A percentile compares a stretch with the other conserved stretches of the same genome.
These are phyloP conservation scores for Aspergillus aculeatus DNA, from an alignment of 2,329 filamentous ascomycete species.

Conservation along the genomic window DNA sequence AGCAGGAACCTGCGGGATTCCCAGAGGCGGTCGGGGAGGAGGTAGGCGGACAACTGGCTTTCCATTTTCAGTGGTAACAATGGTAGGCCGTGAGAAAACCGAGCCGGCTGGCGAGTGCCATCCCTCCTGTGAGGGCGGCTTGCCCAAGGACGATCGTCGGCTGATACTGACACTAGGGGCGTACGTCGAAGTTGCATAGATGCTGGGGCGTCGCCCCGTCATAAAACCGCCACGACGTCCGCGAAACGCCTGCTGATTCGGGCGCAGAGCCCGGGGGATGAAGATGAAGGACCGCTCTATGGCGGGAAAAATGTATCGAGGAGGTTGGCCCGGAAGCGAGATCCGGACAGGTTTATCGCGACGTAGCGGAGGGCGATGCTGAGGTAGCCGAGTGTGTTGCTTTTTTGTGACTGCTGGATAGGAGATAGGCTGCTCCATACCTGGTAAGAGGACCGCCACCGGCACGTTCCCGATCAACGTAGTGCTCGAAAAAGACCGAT, in stretches of 20 bases:
- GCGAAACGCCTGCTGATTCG: conserved; percentile 79
- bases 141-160: conserved; percentile 75
- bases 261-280: conserved; percentile 88
- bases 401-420: conserved; percentile 78
- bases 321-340: conserved; percentile 74
- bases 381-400: conserved; percentile 89
- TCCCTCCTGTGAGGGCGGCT: conserved; percentile 67
- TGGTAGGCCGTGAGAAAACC: conserved; percentile 66
- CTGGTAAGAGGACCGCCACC: conserved; percentile 75
- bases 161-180: conserved; percentile 86
- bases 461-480: conserved; percentile 80
- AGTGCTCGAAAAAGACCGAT: conserved; percentile 77
- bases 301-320: conserved; percentile 88
- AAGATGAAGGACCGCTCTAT: conserved; percentile 94
- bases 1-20: conserved; percentile 22
- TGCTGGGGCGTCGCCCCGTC: conserved; percentile 64
- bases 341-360: conserved; percentile 96
- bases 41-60: conserved; percentile 82
- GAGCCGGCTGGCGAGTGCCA: conserved; percentile 80
- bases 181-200: conserved; percentile 78
- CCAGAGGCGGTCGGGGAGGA: conserved; percentile 45
- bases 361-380: conserved; percentile 88
- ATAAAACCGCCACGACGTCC: conserved; percentile 69
- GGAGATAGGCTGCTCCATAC: conserved; percentile 67
- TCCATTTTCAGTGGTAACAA: conserved; percentile 57